Evolutionary conservation across 495 filamentous ascomycete species (phyloP).

Genomic region (Filosporella fistucella): DNA sequence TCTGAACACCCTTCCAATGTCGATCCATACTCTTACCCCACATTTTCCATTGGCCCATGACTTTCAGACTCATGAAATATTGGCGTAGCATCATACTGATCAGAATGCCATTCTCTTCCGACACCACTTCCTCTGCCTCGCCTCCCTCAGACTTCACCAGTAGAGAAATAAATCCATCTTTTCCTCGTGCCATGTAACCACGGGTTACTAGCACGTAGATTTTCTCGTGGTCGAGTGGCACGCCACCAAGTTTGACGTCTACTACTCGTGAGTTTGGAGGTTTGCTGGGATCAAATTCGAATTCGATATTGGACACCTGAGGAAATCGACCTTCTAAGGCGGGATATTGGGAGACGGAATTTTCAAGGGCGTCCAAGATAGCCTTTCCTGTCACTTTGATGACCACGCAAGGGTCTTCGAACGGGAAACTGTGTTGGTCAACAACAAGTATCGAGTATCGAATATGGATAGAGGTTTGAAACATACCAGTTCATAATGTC

Average conservation of each 20-base stretch:
- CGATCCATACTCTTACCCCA: slow-evolving; percentile 1
- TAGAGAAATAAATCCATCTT: neutral
- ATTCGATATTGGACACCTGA: neutral
- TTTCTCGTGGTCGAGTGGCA: neutral
- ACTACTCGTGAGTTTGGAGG: neutral
- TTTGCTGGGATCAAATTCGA: neutral
- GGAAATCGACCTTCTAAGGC: neutral
- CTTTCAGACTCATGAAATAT: slow-evolving; percentile 1
- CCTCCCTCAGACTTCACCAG: neutral
- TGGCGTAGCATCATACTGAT: neutral
- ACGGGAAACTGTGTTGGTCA: neutral
- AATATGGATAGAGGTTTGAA: neutral
- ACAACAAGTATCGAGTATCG: neutral
- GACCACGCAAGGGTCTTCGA: neutral
- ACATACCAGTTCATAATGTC: slow-evolving; percentile 2
- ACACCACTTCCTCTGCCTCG: neutral
- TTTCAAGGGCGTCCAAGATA: neutral
- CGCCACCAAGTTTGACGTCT: neutral
- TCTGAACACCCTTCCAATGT: slow-evolving; percentile 1
- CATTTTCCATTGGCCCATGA: slow-evolving; percentile 1
- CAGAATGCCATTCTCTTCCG: slow-evolving; percentile 1
- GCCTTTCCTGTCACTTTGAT: neutral
- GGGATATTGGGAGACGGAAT: neutral
- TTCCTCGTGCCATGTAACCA: neutral
- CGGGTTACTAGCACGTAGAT: neutral